Percentiles rank a stretch among this genome's conserved stretches.
Conservation (phyloP, 2,329 filamentous ascomycete genomes). For the Zalaria sp. region DNA sequence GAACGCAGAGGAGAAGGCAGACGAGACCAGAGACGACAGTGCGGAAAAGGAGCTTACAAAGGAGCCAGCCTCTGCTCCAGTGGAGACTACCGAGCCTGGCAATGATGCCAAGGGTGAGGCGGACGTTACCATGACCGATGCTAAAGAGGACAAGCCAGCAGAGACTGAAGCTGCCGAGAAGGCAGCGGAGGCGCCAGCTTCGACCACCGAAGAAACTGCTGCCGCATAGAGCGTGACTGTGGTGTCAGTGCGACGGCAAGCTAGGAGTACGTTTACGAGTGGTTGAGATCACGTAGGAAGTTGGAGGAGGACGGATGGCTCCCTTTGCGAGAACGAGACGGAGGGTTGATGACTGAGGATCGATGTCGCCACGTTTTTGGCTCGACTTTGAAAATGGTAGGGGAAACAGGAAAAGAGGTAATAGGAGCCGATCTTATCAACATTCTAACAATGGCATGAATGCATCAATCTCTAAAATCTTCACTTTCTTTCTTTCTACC, state of each 20-base stretch:
- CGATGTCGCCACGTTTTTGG: too few relatives aligned
- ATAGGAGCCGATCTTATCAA: background rate
- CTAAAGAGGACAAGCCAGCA: conserved; percentile 12
- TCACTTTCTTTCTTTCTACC: background rate
- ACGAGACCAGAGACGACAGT: conserved; percentile 18
- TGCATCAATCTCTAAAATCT: background rate
- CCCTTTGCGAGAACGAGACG: too few relatives aligned
- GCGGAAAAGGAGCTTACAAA: conserved; percentile 16
- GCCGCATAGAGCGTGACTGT: too few relatives aligned
- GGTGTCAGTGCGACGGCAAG: too few relatives aligned
- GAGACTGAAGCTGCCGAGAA: conserved; percentile 9
- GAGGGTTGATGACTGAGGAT: too few relatives aligned
- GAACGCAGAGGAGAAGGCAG: conserved; percentile 17
- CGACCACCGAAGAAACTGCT: too few relatives aligned
- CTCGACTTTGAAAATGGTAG: background rate
- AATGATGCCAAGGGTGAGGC: conserved; percentile 14
- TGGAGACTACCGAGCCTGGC: conserved; percentile 13
- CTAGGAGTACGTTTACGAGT: too few relatives aligned
- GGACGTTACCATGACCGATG: conserved; percentile 16
- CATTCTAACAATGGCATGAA: background rate
- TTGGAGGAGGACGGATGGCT: too few relatives aligned
- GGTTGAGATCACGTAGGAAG: too few relatives aligned
- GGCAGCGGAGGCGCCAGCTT: conserved; percentile 1
- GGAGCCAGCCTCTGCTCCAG: conserved; percentile 3
- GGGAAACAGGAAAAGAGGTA: background rate